Evolutionary conservation across 2,329 filamentous ascomycete species (phyloP), one percentile per base, ranked within the genome.

Genomic region (Arthrobotrys pseudoclavata): DNA sequence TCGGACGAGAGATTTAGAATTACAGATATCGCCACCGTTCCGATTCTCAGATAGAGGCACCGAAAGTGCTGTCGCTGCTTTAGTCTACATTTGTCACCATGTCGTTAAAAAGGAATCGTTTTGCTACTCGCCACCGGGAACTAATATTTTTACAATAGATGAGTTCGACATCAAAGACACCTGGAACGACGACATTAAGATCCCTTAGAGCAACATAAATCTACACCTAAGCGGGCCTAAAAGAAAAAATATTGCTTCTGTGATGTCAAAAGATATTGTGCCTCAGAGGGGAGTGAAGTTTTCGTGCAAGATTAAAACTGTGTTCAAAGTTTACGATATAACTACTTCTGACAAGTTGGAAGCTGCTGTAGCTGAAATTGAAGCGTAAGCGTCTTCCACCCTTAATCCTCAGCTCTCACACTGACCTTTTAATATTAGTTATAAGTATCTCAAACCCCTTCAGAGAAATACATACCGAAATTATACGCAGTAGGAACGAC

Each of bases 311-410:
- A 50, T 0, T 9, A 61, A 4, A 40, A 52, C 42, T 7, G 18
- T 74, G 52, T 60, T 74, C 40, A 67, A 67, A 31, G 15, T 74
- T 5, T 67, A 74, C 9, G 61, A 74, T 24, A 48, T 74, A 18
- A 67, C 61, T 18, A 1, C 40, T 26, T 1, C 15, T 37, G 3
- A 3, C 24, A 29, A 50, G 3, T 15, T 24, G 7, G 22, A 50
- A 24, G 18, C 22, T 0, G 69, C 69, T 1, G 18, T 66, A 29
- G 40, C 22, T 18, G 69, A 72, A 57, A 64, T 72, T 20, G 7
- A 40, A 31, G 50, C 48, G 69, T 72, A 50, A 66, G 50, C n/a
- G 31, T 9, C 7, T 4, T 34, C 7, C 31, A 34, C 31, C 31
- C 31, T 34, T 34, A n/a, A n/a, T n/a, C n/a, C n/a, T n/a, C n/a